phyloP scores from a whole-genome alignment of 2,329 filamentous ascomycete genomes.

The Neurospora sp. region DNA sequence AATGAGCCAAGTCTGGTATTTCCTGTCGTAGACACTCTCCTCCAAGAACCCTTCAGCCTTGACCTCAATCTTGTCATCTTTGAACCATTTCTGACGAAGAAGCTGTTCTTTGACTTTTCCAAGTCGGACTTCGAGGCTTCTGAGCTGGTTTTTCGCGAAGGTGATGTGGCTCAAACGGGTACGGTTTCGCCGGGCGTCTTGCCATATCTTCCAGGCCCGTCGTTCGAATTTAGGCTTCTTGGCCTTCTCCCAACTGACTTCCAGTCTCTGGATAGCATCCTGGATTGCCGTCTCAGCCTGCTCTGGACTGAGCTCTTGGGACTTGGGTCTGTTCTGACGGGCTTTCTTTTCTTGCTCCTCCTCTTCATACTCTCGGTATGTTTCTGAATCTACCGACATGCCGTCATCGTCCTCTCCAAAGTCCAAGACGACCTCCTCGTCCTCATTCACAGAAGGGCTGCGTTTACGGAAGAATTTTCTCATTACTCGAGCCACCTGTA shows the following conservation, averaged over 20 bases:
- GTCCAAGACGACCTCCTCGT: slow-evolving; percentile 5
- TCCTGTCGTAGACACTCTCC: slow-evolving; percentile 50
- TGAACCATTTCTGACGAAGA: slow-evolving; percentile 39
- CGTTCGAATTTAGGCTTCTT: slow-evolving; percentile 45
- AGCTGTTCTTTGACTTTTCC: slow-evolving; percentile 45
- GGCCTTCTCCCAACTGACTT: slow-evolving; percentile 44
- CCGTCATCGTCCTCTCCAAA: slow-evolving; percentile 25
- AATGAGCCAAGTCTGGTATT: slow-evolving; percentile 43
- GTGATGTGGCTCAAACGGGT: slow-evolving; percentile 32
- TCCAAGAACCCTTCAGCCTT: slow-evolving; percentile 50
- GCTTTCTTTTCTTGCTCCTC: slow-evolving; percentile 19
- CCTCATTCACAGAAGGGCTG: neutral
- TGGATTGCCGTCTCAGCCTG: slow-evolving; percentile 44
- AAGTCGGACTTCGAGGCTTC: slow-evolving; percentile 40
- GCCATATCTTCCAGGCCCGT: slow-evolving; percentile 55
- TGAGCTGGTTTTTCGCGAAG: slow-evolving; percentile 31
- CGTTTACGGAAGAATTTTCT: neutral
- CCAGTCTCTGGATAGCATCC: slow-evolving; percentile 39
- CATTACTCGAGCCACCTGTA: neutral
- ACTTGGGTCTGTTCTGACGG: neutral
- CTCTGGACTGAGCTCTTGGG: slow-evolving; percentile 26
- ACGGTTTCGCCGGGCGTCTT: slow-evolving; percentile 35
- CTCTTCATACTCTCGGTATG: slow-evolving; percentile 39
- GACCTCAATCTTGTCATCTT: slow-evolving; percentile 38
- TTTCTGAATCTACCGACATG: slow-evolving; percentile 31